Percentiles rank a stretch among this genome's conserved stretches.
Evolutionary conservation across 2,329 filamentous ascomycete genomes (phyloP).

Genomic region (Ambrosiella cleistominuta): DNA sequence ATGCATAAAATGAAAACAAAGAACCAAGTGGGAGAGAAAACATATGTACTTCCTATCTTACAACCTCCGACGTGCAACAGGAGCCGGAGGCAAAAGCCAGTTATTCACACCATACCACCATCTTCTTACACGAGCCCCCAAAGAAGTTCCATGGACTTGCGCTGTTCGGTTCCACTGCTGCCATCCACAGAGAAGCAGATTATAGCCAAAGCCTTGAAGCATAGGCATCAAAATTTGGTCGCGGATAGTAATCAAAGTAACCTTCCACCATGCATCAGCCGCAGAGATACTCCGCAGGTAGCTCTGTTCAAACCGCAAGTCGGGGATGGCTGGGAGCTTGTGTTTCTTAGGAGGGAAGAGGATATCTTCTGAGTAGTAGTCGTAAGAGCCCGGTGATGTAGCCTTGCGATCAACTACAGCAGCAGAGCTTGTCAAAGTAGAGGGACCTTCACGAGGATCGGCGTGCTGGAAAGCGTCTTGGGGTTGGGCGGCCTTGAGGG

Average conservation of each 20-base stretch:
- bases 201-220: slow-evolving; percentile 77
- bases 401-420: slow-evolving; percentile 8
- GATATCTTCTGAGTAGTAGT: slow-evolving; percentile 53
- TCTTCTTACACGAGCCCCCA: slow-evolving; percentile 60
- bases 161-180: slow-evolving; percentile 71
- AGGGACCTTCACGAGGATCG: slow-evolving; percentile 11
- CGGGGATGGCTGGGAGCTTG: slow-evolving; percentile 51
- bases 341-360: slow-evolving; percentile 35
- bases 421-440: slow-evolving; percentile 9
- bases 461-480: slow-evolving; percentile 11
- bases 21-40: not conserved
- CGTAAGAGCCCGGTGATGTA: slow-evolving; percentile 26
- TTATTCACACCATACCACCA: slow-evolving; percentile 97
- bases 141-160: slow-evolving; percentile 55
- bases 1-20: slow-evolving; percentile 1
- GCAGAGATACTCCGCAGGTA: slow-evolving; percentile 77
- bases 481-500: slow-evolving; percentile 12
- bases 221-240: slow-evolving; percentile 88
- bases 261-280: slow-evolving; percentile 61
- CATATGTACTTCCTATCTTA: not conserved
- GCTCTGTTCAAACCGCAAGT: slow-evolving; percentile 94
- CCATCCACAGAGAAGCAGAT: slow-evolving; percentile 72
- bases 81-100: slow-evolving; percentile 48
- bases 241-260: slow-evolving; percentile 67
- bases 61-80: slow-evolving; percentile 11